Evolutionary conservation across 73 alveolate genomes (phyloP), one percentile per base, ranked within the genome.

Genomic region (Paramecium bursaria): DNA sequence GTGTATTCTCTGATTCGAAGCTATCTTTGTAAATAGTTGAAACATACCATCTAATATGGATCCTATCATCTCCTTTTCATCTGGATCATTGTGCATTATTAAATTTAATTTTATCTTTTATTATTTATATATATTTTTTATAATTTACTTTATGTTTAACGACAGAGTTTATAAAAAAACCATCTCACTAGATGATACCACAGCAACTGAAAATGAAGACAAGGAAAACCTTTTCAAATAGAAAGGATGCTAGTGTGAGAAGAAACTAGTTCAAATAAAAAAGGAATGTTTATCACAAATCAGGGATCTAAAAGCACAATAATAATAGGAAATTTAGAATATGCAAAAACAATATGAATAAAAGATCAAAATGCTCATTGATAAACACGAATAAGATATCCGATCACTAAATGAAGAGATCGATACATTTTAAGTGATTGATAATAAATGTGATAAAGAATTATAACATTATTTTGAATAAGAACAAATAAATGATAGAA

Each of bases 51-150:
- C 19, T 3, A 57, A 25, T 17, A 57, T 48, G 39, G 21, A 27
- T 11, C 76, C 76, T 1, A 57, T 57, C 76, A 57, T 57, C 29
- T 57, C 76, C 19, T 57, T 57, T 25, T 57, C 76, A 6, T 57
- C 76, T 57, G 11, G 5, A 39, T 39, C 11, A 39, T 39, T n/a
- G n/a, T n/a, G n/a, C n/a, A n/a, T n/a, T n/a, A n/a, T n/a, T n/a
- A n/a, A n/a, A n/a, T n/a, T n/a, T n/a, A n/a, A n/a, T n/a, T n/a
- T n/a, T n/a, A n/a, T n/a, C n/a, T n/a, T n/a, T n/a, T n/a, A n/a
- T n/a, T n/a, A n/a, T n/a, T n/a, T n/a, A n/a, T n/a, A n/a, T n/a
- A n/a, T n/a, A n/a, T n/a, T n/a, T n/a, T n/a, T n/a, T n/a, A n/a
- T n/a, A n/a, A n/a, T n/a, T n/a, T n/a, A n/a, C n/a, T n/a, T n/a